Conservation (phyloP, 805 yeast genomes). For the Starmerella floris region DNA sequence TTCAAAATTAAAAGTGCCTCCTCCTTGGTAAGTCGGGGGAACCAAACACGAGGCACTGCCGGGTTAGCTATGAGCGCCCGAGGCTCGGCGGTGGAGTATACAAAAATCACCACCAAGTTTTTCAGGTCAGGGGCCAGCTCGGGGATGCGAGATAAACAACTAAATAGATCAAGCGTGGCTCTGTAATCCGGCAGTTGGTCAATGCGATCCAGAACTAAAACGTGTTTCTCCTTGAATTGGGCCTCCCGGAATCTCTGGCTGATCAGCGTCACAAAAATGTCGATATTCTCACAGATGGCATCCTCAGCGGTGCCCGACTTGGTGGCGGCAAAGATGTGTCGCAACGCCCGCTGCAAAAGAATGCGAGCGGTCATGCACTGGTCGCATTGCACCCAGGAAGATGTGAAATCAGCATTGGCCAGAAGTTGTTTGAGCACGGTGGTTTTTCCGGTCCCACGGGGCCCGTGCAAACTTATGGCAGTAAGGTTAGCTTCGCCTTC, state of each 20-base stretch:
- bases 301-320: conserved; percentile 21
- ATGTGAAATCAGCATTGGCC: conserved; percentile 18
- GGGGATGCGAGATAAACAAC: conserved; percentile 32
- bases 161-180: conserved; percentile 30
- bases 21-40: conserved; percentile 32
- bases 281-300: conserved; percentile 32
- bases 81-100: conserved; percentile 36
- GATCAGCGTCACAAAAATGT: conserved; percentile 32
- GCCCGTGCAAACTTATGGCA: conserved; percentile 35
- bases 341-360: conserved; percentile 36
- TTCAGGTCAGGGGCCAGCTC: conserved; percentile 30
- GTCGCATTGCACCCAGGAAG: conserved; percentile 34
- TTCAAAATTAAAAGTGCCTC: conserved; percentile 30
- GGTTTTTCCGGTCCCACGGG: conserved; percentile 38
- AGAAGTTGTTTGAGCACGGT: conserved; percentile 29
- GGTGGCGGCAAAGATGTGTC: conserved; percentile 27
- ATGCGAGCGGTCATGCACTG: conserved; percentile 37
- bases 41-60: conserved; percentile 33
- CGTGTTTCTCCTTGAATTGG: conserved; percentile 30
- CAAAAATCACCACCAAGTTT: conserved; percentile 33
- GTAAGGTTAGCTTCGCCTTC: conserved; percentile 8
- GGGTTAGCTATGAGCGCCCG: conserved; percentile 29
- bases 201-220: conserved; percentile 39
- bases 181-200: conserved; percentile 35
- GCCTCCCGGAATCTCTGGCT: conserved; percentile 28